Evolutionary conservation across 805 yeast genomes (phyloP).

Genomic region (Wickerhamiella sorbophila): DNA sequence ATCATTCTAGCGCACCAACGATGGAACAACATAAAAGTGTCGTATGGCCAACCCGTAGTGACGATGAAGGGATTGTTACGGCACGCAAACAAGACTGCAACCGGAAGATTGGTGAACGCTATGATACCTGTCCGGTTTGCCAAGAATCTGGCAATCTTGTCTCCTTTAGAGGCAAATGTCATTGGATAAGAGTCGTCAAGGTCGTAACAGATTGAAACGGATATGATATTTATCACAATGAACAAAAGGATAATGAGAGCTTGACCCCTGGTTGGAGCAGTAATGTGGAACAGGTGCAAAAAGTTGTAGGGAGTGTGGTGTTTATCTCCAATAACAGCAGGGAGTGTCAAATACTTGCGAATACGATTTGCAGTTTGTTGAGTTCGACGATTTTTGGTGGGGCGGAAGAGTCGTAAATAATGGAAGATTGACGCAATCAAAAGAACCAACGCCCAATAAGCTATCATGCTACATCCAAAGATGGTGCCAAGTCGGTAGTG

Average conservation of each 20-base stretch:
- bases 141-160: constrained; percentile 25
- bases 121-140: constrained; percentile 37
- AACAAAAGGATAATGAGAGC: constrained; percentile 26
- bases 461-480: constrained; percentile 21
- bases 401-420: constrained; percentile 13
- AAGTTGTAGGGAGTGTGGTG: constrained; percentile 21
- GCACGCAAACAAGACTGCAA: constrained; percentile 46
- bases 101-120: constrained; percentile 33
- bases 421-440: constrained; percentile 16
- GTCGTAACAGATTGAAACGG: constrained; percentile 15
- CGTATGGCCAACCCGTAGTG: constrained; percentile 47
- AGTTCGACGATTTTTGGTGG: constrained; percentile 15
- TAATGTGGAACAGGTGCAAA: constrained; percentile 8
- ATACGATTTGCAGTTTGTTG: constrained; percentile 13
- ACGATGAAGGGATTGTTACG: constrained; percentile 54
- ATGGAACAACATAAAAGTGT: constrained; percentile 50
- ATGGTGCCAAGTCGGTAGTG: constrained; percentile 22
- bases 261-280: constrained; percentile 33
- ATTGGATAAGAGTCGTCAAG: constrained; percentile 11
- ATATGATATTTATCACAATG: constrained; percentile 22
- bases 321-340: constrained; percentile 20
- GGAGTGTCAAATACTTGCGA: constrained; percentile 22
- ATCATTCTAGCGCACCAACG: constrained; percentile 38
- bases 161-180: constrained; percentile 25
- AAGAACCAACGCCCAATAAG: constrained; percentile 23